These are phyloP conservation scores for Flammula alnicola DNA, from an alignment of 1,284 basidiomycete genomes.

Conservation along the genomic window DNA sequence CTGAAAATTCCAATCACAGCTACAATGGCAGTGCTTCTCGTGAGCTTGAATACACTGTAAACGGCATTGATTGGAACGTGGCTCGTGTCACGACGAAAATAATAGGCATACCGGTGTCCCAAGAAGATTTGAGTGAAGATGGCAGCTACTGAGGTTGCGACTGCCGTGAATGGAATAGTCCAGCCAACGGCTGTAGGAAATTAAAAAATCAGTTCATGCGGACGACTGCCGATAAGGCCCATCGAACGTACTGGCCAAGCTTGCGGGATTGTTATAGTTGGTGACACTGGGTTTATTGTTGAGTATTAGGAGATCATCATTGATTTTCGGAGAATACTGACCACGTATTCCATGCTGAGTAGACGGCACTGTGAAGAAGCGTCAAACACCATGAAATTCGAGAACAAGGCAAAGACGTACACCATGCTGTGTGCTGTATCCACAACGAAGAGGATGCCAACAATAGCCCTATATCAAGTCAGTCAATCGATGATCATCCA, in stretches of 20 bases:
- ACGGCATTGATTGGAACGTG: not conserved
- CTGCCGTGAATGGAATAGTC: constrained; percentile 50
- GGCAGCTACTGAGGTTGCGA: constrained; percentile 47
- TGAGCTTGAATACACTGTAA: constrained; percentile 39
- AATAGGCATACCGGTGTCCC: constrained; percentile 40
- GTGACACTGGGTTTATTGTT: constrained; percentile 35
- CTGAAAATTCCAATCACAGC: constrained; percentile 38
- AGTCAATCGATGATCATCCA: not conserved
- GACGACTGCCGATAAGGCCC: constrained; percentile 33
- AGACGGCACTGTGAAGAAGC: constrained; percentile 40
- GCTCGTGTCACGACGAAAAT: not conserved
- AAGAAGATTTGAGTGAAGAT: constrained; percentile 49
- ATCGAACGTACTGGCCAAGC: constrained; percentile 37
- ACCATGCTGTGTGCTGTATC: constrained; percentile 49
- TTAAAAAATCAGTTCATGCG: constrained; percentile 7
- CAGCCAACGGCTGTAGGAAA: constrained; percentile 39
- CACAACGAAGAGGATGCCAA: constrained; percentile 43
- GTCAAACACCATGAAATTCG: constrained; percentile 12
- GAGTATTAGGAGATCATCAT: constrained; percentile 6
- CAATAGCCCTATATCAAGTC: constrained; percentile 35
- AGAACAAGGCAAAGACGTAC: constrained; percentile 31
- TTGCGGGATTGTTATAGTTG: constrained; percentile 44
- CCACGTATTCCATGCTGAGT: constrained; percentile 46
- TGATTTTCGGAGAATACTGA: constrained; percentile 21
- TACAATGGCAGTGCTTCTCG: constrained; percentile 36